Evolutionary conservation across 1,284 basidiomycete species (phyloP).

Genomic region (Dichomitus squalens): DNA sequence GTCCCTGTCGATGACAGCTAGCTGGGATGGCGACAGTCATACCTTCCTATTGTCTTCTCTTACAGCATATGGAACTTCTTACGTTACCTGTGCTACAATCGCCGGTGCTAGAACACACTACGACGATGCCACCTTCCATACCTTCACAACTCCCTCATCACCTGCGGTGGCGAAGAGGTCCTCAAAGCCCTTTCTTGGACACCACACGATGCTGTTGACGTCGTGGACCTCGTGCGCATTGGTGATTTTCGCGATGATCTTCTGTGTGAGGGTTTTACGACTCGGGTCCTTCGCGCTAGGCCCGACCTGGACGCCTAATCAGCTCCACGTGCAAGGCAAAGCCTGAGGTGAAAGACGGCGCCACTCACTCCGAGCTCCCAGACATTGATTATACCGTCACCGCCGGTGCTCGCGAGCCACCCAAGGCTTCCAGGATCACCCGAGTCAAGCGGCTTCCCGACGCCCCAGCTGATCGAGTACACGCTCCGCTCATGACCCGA

Average conservation of each 20-base stretch:
- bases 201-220: conserved; percentile 81
- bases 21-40: neutral
- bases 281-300: conserved; percentile 25
- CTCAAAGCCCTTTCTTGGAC: conserved; percentile 59
- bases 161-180: conserved; percentile 76
- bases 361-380: conserved; percentile 68
- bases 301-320: conserved; percentile 17
- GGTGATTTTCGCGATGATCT: conserved; percentile 52
- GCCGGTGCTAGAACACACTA: conserved; percentile 1
- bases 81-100: neutral
- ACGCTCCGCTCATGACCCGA: conserved; percentile 73
- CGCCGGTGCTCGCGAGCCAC: conserved; percentile 73
- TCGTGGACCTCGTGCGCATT: conserved; percentile 76
- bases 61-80: neutral
- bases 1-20: neutral
- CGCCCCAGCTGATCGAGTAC: conserved; percentile 81
- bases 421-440: conserved; percentile 50
- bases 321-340: neutral
- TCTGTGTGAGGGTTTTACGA: conserved; percentile 38
- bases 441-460: conserved; percentile 25
- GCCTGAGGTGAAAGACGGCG: neutral
- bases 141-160: conserved; percentile 73
- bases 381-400: conserved; percentile 77
- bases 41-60: neutral
- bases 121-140: conserved; percentile 53